Evolutionary conservation across 2,329 filamentous ascomycete genomes (phyloP).

Genomic region (Rachicladosporium sp.): DNA sequence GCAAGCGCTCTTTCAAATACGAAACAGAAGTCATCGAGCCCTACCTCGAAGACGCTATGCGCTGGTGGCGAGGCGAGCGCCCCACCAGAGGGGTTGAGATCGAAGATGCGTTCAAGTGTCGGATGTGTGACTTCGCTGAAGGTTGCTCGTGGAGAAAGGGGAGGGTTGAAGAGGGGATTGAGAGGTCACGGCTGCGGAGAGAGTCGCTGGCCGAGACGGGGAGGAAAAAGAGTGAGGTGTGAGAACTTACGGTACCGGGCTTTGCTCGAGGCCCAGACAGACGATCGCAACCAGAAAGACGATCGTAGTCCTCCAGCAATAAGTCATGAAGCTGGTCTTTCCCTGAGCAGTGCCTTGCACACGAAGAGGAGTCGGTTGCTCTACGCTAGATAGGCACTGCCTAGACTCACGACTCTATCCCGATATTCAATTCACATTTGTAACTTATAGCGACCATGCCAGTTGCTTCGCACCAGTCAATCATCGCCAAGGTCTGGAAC

Average conservation of each 20-base stretch:
- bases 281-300: too few relatives aligned
- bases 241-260: constrained; percentile 2
- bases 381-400: too few relatives aligned
- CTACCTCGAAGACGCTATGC: constrained; percentile 59
- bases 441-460: too few relatives aligned
- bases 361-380: too few relatives aligned
- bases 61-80: constrained; percentile 78
- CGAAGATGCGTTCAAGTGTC: constrained; percentile 81
- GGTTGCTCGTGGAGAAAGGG: constrained; percentile 64
- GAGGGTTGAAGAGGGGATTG: constrained; percentile 49
- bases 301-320: too few relatives aligned
- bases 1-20: constrained; percentile 51
- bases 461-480: too few relatives aligned
- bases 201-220: constrained; percentile 4
- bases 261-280: neutral
- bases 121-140: constrained; percentile 69
- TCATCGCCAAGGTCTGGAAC: too few relatives aligned
- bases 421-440: too few relatives aligned
- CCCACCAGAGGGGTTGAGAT: constrained; percentile 62
- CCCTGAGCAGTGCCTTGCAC: too few relatives aligned
- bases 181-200: constrained; percentile 15
- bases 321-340: too few relatives aligned
- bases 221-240: constrained; percentile 12
- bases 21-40: constrained; percentile 49
- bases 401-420: too few relatives aligned